phyloP scores from a whole-genome alignment of 805 yeast genomes.

The Pichia eremophila region DNA sequence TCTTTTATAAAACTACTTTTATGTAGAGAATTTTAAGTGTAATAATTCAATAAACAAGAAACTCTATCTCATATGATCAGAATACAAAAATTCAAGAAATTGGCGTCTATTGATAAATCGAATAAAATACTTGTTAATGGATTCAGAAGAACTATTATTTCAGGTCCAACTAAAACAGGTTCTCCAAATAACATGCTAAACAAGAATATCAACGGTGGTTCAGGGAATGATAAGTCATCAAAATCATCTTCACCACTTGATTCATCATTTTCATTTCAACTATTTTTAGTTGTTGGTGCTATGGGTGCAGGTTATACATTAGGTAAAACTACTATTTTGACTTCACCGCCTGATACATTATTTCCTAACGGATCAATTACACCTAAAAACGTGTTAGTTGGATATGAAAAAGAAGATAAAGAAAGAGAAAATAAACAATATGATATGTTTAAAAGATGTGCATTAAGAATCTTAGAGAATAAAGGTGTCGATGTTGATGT shows the following conservation, averaged over 20 bases:
- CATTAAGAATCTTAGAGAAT: conserved; percentile 17
- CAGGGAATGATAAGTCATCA: not conserved
- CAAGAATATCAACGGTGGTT: not conserved
- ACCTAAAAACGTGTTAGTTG: conserved; percentile 12
- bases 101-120: too few species aligned
- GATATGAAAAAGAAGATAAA: conserved; percentile 8
- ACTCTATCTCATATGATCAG: too few species aligned
- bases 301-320: conserved; percentile 28
- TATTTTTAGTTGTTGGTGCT: conserved; percentile 21
- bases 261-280: conserved; percentile 20
- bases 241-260: conserved; percentile 10
- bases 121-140: too few species aligned
- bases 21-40: too few species aligned
- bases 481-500: conserved; percentile 14
- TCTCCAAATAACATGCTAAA: not conserved
- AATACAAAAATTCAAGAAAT: too few species aligned
- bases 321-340: conserved; percentile 18
- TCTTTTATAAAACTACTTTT: too few species aligned
- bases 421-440: conserved; percentile 8
- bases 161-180: conserved; percentile 7
- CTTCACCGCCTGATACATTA: conserved; percentile 22
- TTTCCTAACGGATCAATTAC: conserved; percentile 23
- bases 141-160: not conserved
- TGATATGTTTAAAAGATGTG: conserved; percentile 21
- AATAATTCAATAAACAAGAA: too few species aligned